These are phyloP conservation scores for Juncus inflexus DNA, from an alignment of 176 grass and related monocot genomes.

Conservation along the genomic window DNA sequence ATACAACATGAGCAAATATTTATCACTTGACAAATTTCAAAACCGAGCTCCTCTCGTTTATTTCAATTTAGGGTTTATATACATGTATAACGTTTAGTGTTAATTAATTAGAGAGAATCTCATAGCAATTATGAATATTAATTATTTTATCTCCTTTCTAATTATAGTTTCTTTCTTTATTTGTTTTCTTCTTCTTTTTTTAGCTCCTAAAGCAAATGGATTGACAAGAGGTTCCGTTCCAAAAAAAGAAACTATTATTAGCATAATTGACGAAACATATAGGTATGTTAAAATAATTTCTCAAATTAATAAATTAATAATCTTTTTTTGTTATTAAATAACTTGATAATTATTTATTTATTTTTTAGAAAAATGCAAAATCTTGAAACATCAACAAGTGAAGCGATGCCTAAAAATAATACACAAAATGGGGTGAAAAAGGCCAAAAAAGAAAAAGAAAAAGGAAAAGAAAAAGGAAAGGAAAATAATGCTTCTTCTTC, in stretches of 20 bases:
- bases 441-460: constrained; percentile 45
- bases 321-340: constrained; percentile 1
- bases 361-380: constrained; percentile 78
- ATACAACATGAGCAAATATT: too few relatives aligned
- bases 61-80: too few relatives aligned
- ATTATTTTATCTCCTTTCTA: background rate
- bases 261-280: constrained; percentile 69
- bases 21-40: too few relatives aligned
- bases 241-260: constrained; percentile 41
- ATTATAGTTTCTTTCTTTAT: background rate
- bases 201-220: constrained; percentile 35
- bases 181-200: constrained; percentile 20
- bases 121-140: too few relatives aligned
- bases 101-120: too few relatives aligned
- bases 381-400: constrained; percentile 24
- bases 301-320: constrained; percentile 5
- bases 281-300: constrained; percentile 20
- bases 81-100: too few relatives aligned
- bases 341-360: constrained; percentile 20
- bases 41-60: too few relatives aligned
- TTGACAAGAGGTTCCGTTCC: constrained; percentile 27
- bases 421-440: constrained; percentile 26
- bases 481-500: constrained; percentile 24
- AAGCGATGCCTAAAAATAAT: constrained; percentile 30
- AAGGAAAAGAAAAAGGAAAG: constrained; percentile 12